Percentiles rank a stretch among this genome's conserved stretches.
Evolutionary conservation across 768 basidiomycete genomes (phyloP).

Genomic region (Tylopilus sp.): DNA sequence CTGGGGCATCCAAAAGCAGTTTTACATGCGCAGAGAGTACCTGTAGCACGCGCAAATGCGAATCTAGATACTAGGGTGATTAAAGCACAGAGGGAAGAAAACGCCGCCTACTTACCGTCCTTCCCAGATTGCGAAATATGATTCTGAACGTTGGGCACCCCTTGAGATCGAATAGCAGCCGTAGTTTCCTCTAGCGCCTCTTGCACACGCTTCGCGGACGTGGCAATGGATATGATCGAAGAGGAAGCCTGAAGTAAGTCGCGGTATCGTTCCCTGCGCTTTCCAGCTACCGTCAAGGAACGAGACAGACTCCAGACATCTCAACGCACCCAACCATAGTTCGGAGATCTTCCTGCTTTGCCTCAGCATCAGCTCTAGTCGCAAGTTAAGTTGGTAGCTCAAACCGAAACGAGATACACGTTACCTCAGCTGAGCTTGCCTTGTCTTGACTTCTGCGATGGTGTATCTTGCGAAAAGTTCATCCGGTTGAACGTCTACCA

Average conservation of each 20-base stretch:
- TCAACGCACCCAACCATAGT: conserved; percentile 87
- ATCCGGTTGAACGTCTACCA: conserved; percentile 53
- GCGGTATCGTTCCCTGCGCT: conserved; percentile 83
- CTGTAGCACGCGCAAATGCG: conserved; percentile 66
- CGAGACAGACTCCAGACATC: background rate
- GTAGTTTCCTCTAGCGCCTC: conserved; percentile 63
- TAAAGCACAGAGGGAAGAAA: background rate
- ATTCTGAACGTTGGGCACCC: conserved; percentile 42
- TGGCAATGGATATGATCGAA: conserved; percentile 74
- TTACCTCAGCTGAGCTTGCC: conserved; percentile 69
- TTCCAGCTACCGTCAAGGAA: conserved; percentile 44
- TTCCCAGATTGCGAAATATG: conserved; percentile 34
- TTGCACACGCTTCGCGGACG: conserved; percentile 63
- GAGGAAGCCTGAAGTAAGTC: conserved; percentile 84
- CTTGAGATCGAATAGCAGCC: conserved; percentile 47
- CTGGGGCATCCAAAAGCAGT: conserved; percentile 87
- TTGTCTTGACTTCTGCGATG: conserved; percentile 64
- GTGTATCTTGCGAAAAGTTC: conserved; percentile 70
- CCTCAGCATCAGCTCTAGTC: conserved; percentile 72
- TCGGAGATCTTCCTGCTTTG: conserved; percentile 83
- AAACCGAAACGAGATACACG: conserved; percentile 5
- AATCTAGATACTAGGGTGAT: conserved; percentile 40
- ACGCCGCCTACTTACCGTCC: conserved; percentile 38
- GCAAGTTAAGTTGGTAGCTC: conserved; percentile 3
- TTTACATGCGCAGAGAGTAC: conserved; percentile 85